Base-by-base conservation (phyloP, 2,329 filamentous ascomycete species). In the Microthyrium microscopicum region DNA sequence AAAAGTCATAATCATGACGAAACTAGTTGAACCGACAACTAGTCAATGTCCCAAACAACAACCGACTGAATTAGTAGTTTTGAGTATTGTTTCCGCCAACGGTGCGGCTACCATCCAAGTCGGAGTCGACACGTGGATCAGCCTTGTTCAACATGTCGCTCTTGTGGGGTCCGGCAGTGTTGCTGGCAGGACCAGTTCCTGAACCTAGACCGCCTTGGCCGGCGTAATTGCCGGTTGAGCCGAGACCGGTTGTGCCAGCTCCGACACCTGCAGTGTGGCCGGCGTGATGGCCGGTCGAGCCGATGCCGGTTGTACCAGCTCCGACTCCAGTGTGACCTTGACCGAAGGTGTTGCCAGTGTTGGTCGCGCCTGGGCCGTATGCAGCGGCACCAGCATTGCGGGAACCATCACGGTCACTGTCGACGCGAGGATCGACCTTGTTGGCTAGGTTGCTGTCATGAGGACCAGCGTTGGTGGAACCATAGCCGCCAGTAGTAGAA, bases 101-200 rank as follows among this genome's bases (percentile, higher is more conserved):
- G 8, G 44, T 50, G 42, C 48, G 51, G 39, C 42, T 46, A 8
- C 48, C 49, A 31, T 54, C 49, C 7, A 47, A 43, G 32, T 55
- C 44, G 12, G n/a, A n/a, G n/a, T n/a, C 53, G 12, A 56, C 52
- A 16, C 50, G 44, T 9, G 52, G 52, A 29, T 55, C 52, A 4
- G 44, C 28, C 43, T 56, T 53, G 45, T 54, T 54, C 24, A 50
- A 11, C 19, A 54, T 5, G 34, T 54, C 39, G 34, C 44, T 46
- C 6, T 34, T 19, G 45, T 56, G 53, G 6, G 50, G 51, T 4
- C 53, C 54, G 33, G 49, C 46, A n/a, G 52, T 54, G 32, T 48
- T 34, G 34, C 36, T 40, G 34, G 46, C 49, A 35, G 46, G 46
- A 29, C 46, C 45, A 7, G 43, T 41, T 15, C 35, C 36, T 20